Percentiles rank a stretch among this genome's conserved stretches.
Evolutionary conservation across 2,329 filamentous ascomycete genomes (phyloP).

Genomic region (Alternaria angustiovoidea): DNA sequence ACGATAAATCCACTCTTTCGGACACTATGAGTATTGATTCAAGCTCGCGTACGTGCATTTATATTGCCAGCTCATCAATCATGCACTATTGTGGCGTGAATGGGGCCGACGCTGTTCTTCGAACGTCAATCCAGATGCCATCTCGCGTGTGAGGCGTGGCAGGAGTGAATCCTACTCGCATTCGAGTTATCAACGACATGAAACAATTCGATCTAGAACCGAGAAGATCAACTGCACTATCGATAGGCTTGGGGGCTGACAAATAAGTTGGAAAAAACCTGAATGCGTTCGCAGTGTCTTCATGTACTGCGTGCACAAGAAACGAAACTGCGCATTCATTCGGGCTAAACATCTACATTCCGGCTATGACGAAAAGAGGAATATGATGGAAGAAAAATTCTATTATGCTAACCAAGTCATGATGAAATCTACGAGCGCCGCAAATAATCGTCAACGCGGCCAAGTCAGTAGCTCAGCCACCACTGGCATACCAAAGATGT

Average conservation of each 20-base stretch:
- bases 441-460: no score
- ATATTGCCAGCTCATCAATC: constrained; percentile 1
- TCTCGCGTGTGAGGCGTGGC: not conserved
- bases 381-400: not conserved
- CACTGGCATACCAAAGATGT: not conserved
- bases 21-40: not conserved
- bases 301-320: no score
- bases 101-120: not conserved
- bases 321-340: no score
- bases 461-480: no score
- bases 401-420: not conserved
- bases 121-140: not conserved
- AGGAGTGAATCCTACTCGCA: not conserved
- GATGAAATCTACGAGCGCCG: not conserved
- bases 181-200: not conserved
- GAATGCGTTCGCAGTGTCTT: no score
- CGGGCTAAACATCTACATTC: no score
- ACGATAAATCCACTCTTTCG: not conserved
- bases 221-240: not conserved
- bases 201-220: not conserved
- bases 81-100: not conserved
- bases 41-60: not conserved
- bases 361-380: not conserved
- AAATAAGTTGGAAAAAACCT: not conserved
- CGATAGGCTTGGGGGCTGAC: not conserved